These are phyloP conservation scores for Cerioporus squamosus DNA, from an alignment of 1,284 basidiomycete genomes.

Conservation along the genomic window DNA sequence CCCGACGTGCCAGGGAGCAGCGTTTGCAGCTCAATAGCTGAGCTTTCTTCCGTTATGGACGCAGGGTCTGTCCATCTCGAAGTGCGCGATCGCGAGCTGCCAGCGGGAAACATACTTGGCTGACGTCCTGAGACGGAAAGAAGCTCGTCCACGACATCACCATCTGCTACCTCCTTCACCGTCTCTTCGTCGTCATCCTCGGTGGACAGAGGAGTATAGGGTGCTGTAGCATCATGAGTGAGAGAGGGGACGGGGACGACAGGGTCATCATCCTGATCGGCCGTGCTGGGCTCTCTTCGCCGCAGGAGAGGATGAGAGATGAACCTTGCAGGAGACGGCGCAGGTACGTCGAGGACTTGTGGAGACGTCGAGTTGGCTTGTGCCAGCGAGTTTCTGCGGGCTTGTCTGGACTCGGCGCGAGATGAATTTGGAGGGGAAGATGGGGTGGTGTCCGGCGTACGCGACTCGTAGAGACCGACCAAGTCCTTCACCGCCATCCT, in stretches of 20 bases:
- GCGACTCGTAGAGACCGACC: slow-evolving; percentile 34
- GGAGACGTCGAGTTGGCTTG: not conserved
- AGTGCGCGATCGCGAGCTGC: not conserved
- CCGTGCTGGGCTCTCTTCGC: slow-evolving; percentile 27
- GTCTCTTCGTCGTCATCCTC: not conserved
- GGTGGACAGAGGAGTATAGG: not conserved
- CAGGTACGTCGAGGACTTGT: not conserved
- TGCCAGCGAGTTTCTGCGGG: slow-evolving; percentile 1
- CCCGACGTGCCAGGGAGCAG: slow-evolving; percentile 8
- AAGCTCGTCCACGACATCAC: slow-evolving; percentile 26
- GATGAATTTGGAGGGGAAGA: slow-evolving; percentile 5
- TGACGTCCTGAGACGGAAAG: slow-evolving; percentile 13
- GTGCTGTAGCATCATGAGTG: not conserved
- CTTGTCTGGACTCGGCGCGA: not conserved
- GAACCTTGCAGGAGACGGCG: slow-evolving; percentile 18
- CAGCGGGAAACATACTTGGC: not conserved
- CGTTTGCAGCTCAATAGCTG: slow-evolving; percentile 13
- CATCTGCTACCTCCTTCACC: slow-evolving; percentile 4
- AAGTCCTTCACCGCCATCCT: slow-evolving; percentile 37
- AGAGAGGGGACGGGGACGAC: slow-evolving; percentile 5
- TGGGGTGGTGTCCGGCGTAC: not conserved
- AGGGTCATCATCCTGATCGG: slow-evolving; percentile 26
- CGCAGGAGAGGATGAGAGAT: slow-evolving; percentile 29
- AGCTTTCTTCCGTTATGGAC: not conserved
- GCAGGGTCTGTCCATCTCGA: slow-evolving; percentile 7